Evolutionary conservation across 1,284 basidiomycete species (phyloP).

Genomic region (Porodaedalea pini): DNA sequence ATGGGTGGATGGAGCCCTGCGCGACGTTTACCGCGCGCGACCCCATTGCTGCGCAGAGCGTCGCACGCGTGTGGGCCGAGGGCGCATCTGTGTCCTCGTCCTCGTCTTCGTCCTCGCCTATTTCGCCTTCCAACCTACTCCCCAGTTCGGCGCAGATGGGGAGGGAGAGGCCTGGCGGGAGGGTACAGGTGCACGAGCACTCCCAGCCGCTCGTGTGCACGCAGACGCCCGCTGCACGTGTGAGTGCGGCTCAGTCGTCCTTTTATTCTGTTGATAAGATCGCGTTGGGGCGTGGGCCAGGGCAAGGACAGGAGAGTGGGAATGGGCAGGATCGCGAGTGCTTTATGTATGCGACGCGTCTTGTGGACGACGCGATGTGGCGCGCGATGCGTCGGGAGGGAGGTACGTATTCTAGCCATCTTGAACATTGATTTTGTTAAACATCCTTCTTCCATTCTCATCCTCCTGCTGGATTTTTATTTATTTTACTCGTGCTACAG

Average conservation of each 20-base stretch:
- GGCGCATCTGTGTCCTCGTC: neutral
- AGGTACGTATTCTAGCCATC: conserved; percentile 1
- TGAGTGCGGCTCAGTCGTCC: neutral
- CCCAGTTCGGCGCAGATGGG: neutral
- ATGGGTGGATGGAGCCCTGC: neutral
- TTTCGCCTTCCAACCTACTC: neutral
- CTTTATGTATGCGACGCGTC: conserved; percentile 14
- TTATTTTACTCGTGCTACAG: neutral
- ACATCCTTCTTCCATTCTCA: no score
- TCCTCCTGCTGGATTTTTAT: neutral
- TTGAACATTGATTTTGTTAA: no score
- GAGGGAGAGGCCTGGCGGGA: neutral
- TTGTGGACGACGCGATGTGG: conserved; percentile 12
- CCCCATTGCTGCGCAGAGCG: conserved; percentile 15
- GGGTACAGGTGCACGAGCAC: neutral
- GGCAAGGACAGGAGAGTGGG: no score
- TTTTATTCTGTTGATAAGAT: conserved; percentile 1
- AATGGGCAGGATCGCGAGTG: conserved; percentile 5
- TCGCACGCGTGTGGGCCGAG: conserved; percentile 10
- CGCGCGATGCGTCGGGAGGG: conserved; percentile 9
- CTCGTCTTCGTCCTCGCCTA: neutral
- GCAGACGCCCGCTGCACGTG: neutral
- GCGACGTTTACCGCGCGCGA: conserved; percentile 15
- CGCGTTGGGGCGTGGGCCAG: no score
- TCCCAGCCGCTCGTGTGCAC: conserved; percentile 11